phyloP scores from a whole-genome alignment of 345 rosid species.

The Gossypium ekmanianum region DNA sequence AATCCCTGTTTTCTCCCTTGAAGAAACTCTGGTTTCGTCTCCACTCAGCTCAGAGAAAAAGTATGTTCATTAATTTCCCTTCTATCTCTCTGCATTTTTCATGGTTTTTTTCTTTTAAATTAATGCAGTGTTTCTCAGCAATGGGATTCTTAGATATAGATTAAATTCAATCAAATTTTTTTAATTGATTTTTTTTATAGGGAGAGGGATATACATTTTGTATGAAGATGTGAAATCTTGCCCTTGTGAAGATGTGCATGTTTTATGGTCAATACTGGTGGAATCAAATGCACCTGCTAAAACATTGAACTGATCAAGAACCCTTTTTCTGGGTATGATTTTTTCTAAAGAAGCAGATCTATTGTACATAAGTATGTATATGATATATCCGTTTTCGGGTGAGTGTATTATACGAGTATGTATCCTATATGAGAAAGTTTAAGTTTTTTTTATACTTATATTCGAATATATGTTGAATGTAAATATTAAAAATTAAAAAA shows the following conservation, averaged over 20 bases:
- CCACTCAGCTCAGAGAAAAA: slow-evolving; percentile 65
- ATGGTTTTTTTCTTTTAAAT: neutral
- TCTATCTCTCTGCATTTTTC: neutral
- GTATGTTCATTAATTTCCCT: slow-evolving; percentile 33
- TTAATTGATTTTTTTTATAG: slow-evolving; percentile 26
- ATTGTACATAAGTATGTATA: slow-evolving; percentile 21
- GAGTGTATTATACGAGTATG: neutral
- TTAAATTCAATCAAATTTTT: neutral
- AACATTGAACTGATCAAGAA: slow-evolving; percentile 28
- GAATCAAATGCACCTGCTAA: slow-evolving; percentile 61
- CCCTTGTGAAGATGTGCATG: slow-evolving; percentile 86
- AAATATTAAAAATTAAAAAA: neutral
- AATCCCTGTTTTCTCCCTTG: slow-evolving; percentile 84
- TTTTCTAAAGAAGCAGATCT: neutral
- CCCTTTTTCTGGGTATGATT: neutral
- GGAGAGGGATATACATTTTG: slow-evolving; percentile 87
- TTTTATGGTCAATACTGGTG: slow-evolving; percentile 87
- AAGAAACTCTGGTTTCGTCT: slow-evolving; percentile 88
- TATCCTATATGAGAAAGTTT: neutral
- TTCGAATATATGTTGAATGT: neutral
- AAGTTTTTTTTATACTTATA: neutral
- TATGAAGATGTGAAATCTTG: slow-evolving; percentile 93
- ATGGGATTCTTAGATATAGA: neutral
- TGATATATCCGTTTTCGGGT: neutral
- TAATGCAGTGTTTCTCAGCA: neutral